These are phyloP conservation scores for Penicillium goetzii DNA, from an alignment of 495 filamentous ascomycete species.

Conservation along the genomic window DNA sequence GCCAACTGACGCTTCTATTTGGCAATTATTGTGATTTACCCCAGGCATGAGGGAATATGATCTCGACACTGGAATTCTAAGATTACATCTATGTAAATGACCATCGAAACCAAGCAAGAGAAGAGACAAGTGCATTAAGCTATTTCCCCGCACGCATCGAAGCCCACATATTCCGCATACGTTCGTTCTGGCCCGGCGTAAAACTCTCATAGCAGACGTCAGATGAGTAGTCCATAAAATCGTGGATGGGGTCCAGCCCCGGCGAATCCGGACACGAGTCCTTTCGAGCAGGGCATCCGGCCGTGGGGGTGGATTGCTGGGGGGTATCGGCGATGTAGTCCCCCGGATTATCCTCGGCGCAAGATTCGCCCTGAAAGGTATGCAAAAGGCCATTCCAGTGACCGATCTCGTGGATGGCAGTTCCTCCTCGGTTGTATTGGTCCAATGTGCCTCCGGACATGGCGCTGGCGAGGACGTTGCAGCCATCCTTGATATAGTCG, in stretches of 20 bases:
- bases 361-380: conserved; percentile 57
- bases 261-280: conserved; percentile 52
- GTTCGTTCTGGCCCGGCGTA: conserved; percentile 44
- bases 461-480: conserved; percentile 54
- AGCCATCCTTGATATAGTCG: conserved; percentile 54
- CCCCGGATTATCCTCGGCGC: conserved; percentile 43
- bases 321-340: conserved; percentile 59
- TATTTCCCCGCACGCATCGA: conserved; percentile 48
- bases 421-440: conserved; percentile 54
- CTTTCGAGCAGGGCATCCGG: conserved; percentile 52
- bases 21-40: too few relatives aligned
- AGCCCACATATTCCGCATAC: conserved; percentile 54
- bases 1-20: background rate
- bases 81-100: background rate
- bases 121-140: background rate
- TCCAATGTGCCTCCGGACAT: conserved; percentile 52
- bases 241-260: conserved; percentile 54
- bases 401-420: conserved; percentile 60
- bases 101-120: background rate
- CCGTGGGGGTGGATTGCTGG: conserved; percentile 51
- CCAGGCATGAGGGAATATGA: too few relatives aligned
- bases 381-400: conserved; percentile 64
- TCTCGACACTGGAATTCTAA: background rate
- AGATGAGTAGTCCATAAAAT: conserved; percentile 62
- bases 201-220: conserved; percentile 58